Base-by-base conservation (phyloP, 345 rosid genomes). In the Orychophragmus violaceus region DNA sequence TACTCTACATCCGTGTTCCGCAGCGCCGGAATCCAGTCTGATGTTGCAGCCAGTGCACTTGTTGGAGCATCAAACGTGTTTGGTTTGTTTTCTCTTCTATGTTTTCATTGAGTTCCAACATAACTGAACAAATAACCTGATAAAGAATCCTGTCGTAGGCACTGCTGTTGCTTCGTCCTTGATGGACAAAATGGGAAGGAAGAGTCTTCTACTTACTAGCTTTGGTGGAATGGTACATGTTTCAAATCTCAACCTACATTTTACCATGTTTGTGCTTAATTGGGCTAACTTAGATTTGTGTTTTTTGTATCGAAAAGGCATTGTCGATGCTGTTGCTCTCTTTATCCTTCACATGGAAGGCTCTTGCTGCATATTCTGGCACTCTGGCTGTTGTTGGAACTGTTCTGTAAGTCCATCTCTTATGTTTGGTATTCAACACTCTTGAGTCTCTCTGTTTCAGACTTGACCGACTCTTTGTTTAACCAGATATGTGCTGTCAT, bases 11-110 rank as follows among this genome's bases (percentile, higher is more conserved):
- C 99, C 9, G 99, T 95, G 69, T 95, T 95, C 60, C 96, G 96
- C 30, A 83, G 87, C 46, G 97, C 86, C 59, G 97, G 99, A 50
- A 80, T 94, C 68, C 78, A 77, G 70, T 94, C 99, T 65, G 97
- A 94, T 80, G 95, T 94, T 53, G 96, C 99, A 69, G 97, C 99
- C 35, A 94, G 99, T 82, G 99, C 97, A 73, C 88, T 94, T 37
- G 99, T 94, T 72, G 99, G 97, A 71, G 96, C 96, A 57, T 79
- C 99, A 70, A 94, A 94, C 62, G 99, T 94, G 76, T 79, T 94
- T 65, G 99, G 97, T 94, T 64, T 1, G 69, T 36, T 16, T 39
- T 18, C 35, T 39, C 13, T 37, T 29, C 44, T 23, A 24, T 28
- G 39, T 37, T 61, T 24, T n/a, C 11, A 8, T 22, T 68, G 22